Evolutionary conservation across 2,329 filamentous ascomycete species (phyloP), one percentile per base, ranked within the genome.

Genomic region (Paraphoma sp.): DNA sequence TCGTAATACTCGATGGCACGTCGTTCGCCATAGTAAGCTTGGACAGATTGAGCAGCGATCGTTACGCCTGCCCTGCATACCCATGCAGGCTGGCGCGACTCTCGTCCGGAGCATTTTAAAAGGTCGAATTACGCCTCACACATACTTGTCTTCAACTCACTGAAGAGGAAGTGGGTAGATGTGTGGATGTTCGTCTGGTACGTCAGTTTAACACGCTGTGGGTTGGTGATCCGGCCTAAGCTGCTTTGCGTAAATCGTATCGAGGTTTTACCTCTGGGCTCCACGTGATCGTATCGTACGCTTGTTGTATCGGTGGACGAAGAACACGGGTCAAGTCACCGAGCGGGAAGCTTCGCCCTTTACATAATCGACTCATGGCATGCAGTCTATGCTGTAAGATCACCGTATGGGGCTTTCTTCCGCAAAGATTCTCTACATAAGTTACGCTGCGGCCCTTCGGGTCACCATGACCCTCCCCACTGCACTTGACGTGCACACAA

Each of bases 181-280:
- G 23, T 18, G 18, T 36, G 29, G n/a, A 16, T 38, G 38, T 40
- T n/a, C 11, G 29, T 17, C 8, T 48, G 23, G 14, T 45, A 56
- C 48, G 53, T 56, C 45, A 59, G 38, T n/a, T 38, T 49, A 9
- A 33, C 42, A 45, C 16, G 1, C 17, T n/a, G 41, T 49, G 53
- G 53, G 41, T 31, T 38, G 31, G 45, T 44, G 38, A 12, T 17
- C 48, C 47, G 41, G 31, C 18, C 54, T 7, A 52, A 38, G 29
- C 54, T 52, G 3, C 42, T 5, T 56, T 60, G 18, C 45, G 58
- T 48, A 55, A 18, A 36, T 60, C 55, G 58, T 58, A 50, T 49
- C 54, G 58, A 60, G 30, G 11, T 45, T 23, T 17, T 28, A 30
- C 16, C 36, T 47, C 14, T 7, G 16, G 31, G 30, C 6, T 5